phyloP scores from a whole-genome alignment of 441 rosid genomes.

The Bruguiera hainesii region DNA sequence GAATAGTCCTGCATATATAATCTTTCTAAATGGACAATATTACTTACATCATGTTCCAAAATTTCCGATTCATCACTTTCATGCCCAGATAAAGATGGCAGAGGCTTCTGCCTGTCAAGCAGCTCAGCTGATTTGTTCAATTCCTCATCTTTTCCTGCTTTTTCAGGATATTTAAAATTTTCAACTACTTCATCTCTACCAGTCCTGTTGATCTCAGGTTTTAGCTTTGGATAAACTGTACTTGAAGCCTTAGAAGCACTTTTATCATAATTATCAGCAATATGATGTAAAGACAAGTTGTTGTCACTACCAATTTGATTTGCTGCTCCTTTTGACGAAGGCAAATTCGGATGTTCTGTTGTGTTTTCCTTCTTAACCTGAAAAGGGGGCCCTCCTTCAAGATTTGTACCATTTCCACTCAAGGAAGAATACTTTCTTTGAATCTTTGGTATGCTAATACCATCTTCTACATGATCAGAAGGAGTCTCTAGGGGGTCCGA shows the following conservation, averaged over 20 bases:
- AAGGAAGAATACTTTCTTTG: constrained; percentile 20
- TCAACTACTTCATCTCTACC: constrained; percentile 28
- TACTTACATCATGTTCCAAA: constrained; percentile 92
- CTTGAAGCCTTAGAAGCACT: constrained; percentile 25
- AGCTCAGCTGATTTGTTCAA: constrained; percentile 31
- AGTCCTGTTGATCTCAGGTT: constrained; percentile 34
- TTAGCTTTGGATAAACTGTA: constrained; percentile 30
- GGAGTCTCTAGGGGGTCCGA: constrained; percentile 32
- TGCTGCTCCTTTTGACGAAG: constrained; percentile 11
- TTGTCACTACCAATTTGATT: neutral
- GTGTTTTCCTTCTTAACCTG: constrained; percentile 8
- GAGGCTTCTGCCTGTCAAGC: constrained; percentile 38
- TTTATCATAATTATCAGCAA: constrained; percentile 18
- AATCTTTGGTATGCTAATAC: constrained; percentile 30
- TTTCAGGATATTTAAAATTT: constrained; percentile 34
- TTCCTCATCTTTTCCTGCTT: constrained; percentile 40
- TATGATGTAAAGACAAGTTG: neutral
- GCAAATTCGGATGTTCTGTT: constrained; percentile 1
- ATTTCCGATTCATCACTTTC: constrained; percentile 78
- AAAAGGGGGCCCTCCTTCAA: constrained; percentile 19
- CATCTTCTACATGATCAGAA: constrained; percentile 33
- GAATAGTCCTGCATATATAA: constrained; percentile 9
- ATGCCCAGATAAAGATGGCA: constrained; percentile 48
- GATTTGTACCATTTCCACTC: constrained; percentile 12
- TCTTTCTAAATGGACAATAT: constrained; percentile 14